phyloP scores from a whole-genome alignment of 805 yeast genomes.

The Candida parachauliodes region DNA sequence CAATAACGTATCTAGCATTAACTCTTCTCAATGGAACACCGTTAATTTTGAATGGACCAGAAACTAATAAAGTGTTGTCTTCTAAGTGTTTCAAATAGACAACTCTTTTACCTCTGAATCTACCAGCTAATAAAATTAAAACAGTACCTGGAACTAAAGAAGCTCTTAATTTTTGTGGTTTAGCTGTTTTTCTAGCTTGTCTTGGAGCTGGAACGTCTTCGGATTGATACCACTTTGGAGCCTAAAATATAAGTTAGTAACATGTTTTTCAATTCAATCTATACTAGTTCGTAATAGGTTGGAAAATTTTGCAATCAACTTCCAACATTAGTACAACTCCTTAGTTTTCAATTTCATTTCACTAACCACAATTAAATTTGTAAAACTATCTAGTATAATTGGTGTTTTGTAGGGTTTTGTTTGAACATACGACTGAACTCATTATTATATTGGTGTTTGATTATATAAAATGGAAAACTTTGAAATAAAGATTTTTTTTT shows the following conservation, averaged over 20 bases:
- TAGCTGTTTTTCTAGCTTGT: slow-evolving; percentile 84
- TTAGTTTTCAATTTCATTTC: too few species aligned
- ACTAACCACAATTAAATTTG: too few species aligned
- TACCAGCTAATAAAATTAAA: slow-evolving; percentile 94
- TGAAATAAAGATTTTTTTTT: slow-evolving; percentile 11
- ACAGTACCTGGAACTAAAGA: slow-evolving; percentile 98
- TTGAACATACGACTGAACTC: slow-evolving; percentile 33
- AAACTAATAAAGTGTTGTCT: slow-evolving; percentile 94
- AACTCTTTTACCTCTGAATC: slow-evolving; percentile 99
- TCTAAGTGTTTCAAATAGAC: slow-evolving; percentile 95
- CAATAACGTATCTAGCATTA: slow-evolving; percentile 97
- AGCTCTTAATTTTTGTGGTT: slow-evolving; percentile 94
- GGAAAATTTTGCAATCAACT: not conserved
- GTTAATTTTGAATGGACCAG: slow-evolving; percentile 99
- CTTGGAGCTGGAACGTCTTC: slow-evolving; percentile 86
- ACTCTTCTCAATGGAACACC: slow-evolving; percentile 99
- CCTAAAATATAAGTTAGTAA: slow-evolving; percentile 33
- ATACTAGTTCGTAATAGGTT: not conserved
- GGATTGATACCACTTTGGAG: slow-evolving; percentile 93
- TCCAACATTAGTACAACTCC: too few species aligned
- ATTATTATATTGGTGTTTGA: slow-evolving; percentile 15
- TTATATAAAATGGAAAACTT: slow-evolving; percentile 10
- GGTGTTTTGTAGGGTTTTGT: not conserved
- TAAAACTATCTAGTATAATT: too few species aligned
- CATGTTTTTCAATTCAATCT: slow-evolving; percentile 4